Evolutionary conservation across 1,139 yeast species (phyloP), one percentile per base, ranked within the genome.

Genomic region (Sporopachydermia cereana): DNA sequence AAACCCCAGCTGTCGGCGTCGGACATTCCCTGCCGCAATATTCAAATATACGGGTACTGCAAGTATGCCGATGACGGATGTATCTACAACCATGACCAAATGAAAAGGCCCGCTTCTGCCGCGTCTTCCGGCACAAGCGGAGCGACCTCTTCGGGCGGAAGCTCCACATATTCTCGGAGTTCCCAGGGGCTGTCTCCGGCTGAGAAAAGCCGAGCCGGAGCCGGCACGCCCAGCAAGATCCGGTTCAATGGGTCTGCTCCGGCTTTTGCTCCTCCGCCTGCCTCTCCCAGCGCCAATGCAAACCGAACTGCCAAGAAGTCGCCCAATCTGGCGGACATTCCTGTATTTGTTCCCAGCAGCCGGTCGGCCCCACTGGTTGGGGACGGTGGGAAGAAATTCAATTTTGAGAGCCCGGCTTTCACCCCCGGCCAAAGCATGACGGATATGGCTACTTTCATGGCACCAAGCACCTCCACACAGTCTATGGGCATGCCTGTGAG

Each of bases 61-160:
- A 85, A 85, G 61, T 86, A 76, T 64, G 91, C 84, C 54, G 84
- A 84, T 54, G 86, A 85, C 57, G 95, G 96, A 18, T 86, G 96
- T 60, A 84, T 83, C 2, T 86, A 85, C 59, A 78, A 77, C 46
- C 96, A 86, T 56, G 77, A 74, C 43, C 39, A 34, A 9, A 34
- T 34, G 39, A 5, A n/a, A 7, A 5, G 39, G 5, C 30, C 30
- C n/a, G 30, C 14, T 12, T 16, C 39, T n/a, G 18, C 39, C 17
- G 18, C 39, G 5, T 34, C 39, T 34, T 7, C n/a, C 18, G 18
- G 18, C 12, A 7, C 39, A 7, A 9, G 20, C 9, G 39, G n/a
- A 7, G 5, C 22, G 22, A 9, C 39, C 5, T 7, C 5, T 16
- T 16, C 22, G 12, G 17, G 20, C 9, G 39, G 39, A 7, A n/a